Base-by-base conservation (phyloP, 2,329 filamentous ascomycete genomes). In the Ilyonectria sp. region DNA sequence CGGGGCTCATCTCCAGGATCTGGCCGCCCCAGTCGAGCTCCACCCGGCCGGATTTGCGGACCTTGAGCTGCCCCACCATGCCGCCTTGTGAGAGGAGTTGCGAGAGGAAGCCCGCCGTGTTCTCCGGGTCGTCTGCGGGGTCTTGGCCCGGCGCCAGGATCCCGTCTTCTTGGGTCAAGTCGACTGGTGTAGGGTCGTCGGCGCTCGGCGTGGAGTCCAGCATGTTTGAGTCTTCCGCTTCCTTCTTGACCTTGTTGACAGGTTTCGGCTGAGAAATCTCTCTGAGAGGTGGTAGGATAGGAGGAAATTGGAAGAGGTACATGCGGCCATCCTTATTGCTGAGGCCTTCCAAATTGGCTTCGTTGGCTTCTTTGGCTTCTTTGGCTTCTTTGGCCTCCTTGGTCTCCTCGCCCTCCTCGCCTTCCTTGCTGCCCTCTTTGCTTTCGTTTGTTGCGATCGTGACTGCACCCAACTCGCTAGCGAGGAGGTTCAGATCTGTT, bases 251-350 rank as follows among this genome's bases (percentile, higher is more conserved):
- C 33, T 79, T 79, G 58, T 71, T 67, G 23, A 62, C 55, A 1
- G 72, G 52, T 49, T 74, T 68, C 33, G 77, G 69, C 23, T 75
- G 74, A 26, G 75, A 70, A 13, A 74, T 65, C 63, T 69, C 76
- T 68, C 77, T 81, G n/a, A 91, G 80, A 0, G 87, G 86, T 8
- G 90, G 89, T 11, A 91, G 83, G 4, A 91, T 80, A 6, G 89
- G 89, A 46, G 90, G 90, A 71, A 92, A 87, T 72, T 91, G 90
- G 79, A 91, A 91, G 56, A 92, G 82, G 69, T 90, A 91, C 59
- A 91, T 78, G 43, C 87, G 84, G 23, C 89, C 89, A 52, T 90
- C 87, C 69, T 82, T 83, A 77, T 81, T 79, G 53, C 77, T 70
- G 2, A 77, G 76, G 8, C 69, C 77, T 49, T 78, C 75, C 17